Percentiles rank a stretch among this genome's conserved stretches.
phyloP scores from a whole-genome alignment of 371 early-diverging fungal genomes.

The Apophysomyces elegans region DNA sequence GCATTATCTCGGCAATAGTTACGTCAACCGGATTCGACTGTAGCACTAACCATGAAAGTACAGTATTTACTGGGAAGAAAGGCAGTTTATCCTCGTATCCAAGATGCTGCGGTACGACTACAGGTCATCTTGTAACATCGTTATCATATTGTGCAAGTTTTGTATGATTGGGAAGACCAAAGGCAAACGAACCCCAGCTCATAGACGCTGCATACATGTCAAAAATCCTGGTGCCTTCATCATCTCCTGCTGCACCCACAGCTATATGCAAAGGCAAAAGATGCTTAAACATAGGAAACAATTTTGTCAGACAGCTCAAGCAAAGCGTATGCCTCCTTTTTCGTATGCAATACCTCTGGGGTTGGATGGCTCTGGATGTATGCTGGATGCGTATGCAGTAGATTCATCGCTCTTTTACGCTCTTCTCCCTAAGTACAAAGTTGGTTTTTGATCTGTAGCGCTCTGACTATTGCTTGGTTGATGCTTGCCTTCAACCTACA shows the following conservation, averaged over 20 bases:
- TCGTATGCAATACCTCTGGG: slow-evolving; percentile 27
- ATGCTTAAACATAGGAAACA: slow-evolving; percentile 17
- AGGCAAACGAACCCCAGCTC: slow-evolving; percentile 33
- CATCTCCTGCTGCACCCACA: slow-evolving; percentile 38
- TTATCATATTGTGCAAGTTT: slow-evolving; percentile 7
- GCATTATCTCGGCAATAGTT: too few species aligned
- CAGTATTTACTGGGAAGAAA: too few species aligned
- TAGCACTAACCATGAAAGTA: too few species aligned
- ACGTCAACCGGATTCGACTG: too few species aligned
- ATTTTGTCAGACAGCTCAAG: not conserved
- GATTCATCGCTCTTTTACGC: slow-evolving; percentile 24
- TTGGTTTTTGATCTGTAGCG: not conserved
- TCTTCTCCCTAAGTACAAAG: slow-evolving; percentile 19
- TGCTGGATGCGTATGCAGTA: slow-evolving; percentile 24
- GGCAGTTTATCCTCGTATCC: too few species aligned
- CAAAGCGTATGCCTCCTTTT: not conserved
- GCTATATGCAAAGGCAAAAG: slow-evolving; percentile 42
- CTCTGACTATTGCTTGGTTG: not conserved
- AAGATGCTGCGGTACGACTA: too few species aligned
- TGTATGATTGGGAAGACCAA: slow-evolving; percentile 28
- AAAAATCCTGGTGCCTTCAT: slow-evolving; percentile 26
- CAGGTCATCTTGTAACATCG: too few species aligned
- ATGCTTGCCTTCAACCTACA: slow-evolving; percentile 10
- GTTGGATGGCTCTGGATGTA: slow-evolving; percentile 43
- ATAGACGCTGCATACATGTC: slow-evolving; percentile 28